Evolutionary conservation across 192 early-diverging fungal genomes (phyloP), one percentile per base, ranked within the genome.

Genomic region (Umbelopsis sp.): DNA sequence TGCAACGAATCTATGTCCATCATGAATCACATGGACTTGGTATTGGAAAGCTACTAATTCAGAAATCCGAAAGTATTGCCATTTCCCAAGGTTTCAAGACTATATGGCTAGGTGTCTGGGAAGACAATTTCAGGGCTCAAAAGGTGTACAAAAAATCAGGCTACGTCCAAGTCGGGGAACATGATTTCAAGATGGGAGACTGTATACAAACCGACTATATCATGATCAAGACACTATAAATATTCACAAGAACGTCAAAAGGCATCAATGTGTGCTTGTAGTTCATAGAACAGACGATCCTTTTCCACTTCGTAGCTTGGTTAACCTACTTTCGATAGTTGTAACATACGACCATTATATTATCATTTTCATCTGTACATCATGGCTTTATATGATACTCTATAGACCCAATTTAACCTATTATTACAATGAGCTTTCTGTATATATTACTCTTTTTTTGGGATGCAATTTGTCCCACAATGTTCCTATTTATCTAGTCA

Each of bases 81-180:
- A 65, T 20, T 4, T 14, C 51, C 1, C 31, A 45, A 67, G 62
- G 45, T 14, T 45, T 51, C 17, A 66, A 29, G 8, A 66, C 71
- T 24, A 34, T 77, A 8, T 77, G 70, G 51, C 31, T 77, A 16
- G 71, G 75, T 20, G 75, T 77, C 12, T 77, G 71, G 52, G 62
- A 74, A 36, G 69, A 77, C n/a, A 77, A 77, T 31, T 21, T 51
- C 0, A 41, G 41, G 31, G 75, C 75, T n/a, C 75, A 70, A 54
- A 66, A 68, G 24, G 71, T 77, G 16, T 77, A 77, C 22, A 17
- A 67, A 51, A 77, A 66, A 16, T 36, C 54, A 16, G 75, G 75
- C 24, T 77, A 59, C 54, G 62, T 38, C 41, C 53, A 76, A 17
- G 66, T 68, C 26, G 74, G 74, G 12, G 38, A 72, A 11, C 52